Conservation (phyloP, 345 rosid species). For the Brassica carinata region DNA sequence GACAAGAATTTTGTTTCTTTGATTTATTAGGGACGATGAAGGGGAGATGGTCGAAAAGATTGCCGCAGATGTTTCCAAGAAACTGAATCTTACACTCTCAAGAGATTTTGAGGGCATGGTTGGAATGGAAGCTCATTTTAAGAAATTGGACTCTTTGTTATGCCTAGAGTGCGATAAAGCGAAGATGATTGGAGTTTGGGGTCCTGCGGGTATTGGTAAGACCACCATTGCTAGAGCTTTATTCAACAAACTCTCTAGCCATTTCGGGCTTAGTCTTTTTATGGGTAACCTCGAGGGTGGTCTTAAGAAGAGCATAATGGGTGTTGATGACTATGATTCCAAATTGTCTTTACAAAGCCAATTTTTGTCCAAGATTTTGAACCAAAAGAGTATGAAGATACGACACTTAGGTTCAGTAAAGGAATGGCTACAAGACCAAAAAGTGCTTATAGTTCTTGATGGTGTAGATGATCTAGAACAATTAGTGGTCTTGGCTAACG, state of each 20-base stretch:
- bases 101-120: neutral
- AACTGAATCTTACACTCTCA: neutral
- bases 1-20: neutral
- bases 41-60: neutral
- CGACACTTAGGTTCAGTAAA: neutral
- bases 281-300: neutral
- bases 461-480: neutral
- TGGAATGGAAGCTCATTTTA: neutral
- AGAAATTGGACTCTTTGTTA: neutral
- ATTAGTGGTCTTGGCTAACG: neutral
- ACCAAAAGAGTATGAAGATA: neutral
- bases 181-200: conserved; percentile 5
- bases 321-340: neutral
- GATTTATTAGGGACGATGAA: neutral
- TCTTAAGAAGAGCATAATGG: neutral
- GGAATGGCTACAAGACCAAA: neutral
- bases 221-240: conserved; percentile 8
- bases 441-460: neutral
- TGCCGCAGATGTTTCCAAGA: neutral
- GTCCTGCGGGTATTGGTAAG: neutral
- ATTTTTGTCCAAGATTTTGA: neutral
- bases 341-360: neutral
- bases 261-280: neutral
- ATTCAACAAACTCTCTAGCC: neutral
- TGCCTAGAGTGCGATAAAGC: neutral